Evolutionary conservation across 345 rosid species (phyloP).

Genomic region (Turnera subulata): DNA sequence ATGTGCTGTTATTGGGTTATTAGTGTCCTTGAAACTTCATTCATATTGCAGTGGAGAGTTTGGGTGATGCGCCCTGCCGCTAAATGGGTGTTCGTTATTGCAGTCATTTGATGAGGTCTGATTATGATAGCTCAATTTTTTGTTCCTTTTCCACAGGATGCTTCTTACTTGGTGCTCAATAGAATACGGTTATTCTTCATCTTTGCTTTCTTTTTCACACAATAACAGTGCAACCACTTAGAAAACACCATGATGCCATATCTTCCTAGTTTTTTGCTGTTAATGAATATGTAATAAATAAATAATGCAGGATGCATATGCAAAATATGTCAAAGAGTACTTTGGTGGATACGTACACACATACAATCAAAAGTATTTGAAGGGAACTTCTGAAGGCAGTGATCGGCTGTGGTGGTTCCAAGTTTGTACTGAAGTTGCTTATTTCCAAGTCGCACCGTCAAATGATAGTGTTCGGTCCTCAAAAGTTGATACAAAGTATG

Average conservation of each 20-base stretch:
- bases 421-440: constrained; percentile 88
- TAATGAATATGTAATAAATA: background rate
- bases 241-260: constrained; percentile 1
- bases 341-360: constrained; percentile 42
- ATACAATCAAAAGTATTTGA: constrained; percentile 60
- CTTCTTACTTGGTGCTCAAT: background rate
- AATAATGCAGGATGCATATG: constrained; percentile 54
- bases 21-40: no score
- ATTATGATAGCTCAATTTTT: background rate
- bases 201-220: background rate
- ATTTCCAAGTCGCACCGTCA: constrained; percentile 83
- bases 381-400: constrained; percentile 28
- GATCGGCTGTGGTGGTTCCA: constrained; percentile 94
- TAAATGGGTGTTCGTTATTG: no score
- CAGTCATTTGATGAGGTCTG: background rate
- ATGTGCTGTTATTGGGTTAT: no score
- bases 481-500: constrained; percentile 65
- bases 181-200: background rate
- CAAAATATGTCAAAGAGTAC: constrained; percentile 62
- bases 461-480: constrained; percentile 83
- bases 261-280: background rate
- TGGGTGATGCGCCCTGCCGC: no score
- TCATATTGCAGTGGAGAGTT: no score
- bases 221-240: background rate
- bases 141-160: background rate